Conservation (phyloP, 1,284 basidiomycete species). For the Erythrobasidium hasegawianum region DNA sequence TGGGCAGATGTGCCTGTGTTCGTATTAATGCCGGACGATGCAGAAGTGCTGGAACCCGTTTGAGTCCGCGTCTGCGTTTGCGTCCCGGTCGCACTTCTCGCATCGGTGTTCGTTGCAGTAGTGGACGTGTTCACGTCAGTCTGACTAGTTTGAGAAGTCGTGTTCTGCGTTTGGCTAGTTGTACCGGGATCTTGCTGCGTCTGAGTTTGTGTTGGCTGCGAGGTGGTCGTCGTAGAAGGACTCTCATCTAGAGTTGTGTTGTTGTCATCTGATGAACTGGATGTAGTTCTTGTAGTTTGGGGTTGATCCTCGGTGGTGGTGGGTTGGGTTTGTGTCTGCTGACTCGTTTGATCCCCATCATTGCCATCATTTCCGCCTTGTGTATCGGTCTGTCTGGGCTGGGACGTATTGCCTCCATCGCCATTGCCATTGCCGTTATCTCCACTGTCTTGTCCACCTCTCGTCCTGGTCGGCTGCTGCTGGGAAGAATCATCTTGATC, state of each 20-base stretch:
- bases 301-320: background rate
- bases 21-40: no score
- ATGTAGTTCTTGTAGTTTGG: background rate
- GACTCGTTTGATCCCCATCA: background rate
- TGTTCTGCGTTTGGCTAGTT: background rate
- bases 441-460: background rate
- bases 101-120: no score
- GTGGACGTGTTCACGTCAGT: no score
- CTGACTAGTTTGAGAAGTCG: background rate
- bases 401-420: background rate
- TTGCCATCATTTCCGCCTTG: conserved; percentile 4
- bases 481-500: no score
- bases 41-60: background rate
- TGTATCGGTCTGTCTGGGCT: background rate
- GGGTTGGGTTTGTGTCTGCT: background rate
- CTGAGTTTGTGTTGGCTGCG: background rate
- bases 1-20: no score
- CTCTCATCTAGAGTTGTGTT: background rate
- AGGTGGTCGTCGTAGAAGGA: background rate
- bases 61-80: background rate
- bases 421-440: conserved; percentile 2
- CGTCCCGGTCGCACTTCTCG: background rate
- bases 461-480: no score
- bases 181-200: background rate
- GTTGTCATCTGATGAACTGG: background rate